These are phyloP conservation scores for Colletotrichum sp. DNA, from an alignment of 2,329 filamentous ascomycete species.

Conservation along the genomic window DNA sequence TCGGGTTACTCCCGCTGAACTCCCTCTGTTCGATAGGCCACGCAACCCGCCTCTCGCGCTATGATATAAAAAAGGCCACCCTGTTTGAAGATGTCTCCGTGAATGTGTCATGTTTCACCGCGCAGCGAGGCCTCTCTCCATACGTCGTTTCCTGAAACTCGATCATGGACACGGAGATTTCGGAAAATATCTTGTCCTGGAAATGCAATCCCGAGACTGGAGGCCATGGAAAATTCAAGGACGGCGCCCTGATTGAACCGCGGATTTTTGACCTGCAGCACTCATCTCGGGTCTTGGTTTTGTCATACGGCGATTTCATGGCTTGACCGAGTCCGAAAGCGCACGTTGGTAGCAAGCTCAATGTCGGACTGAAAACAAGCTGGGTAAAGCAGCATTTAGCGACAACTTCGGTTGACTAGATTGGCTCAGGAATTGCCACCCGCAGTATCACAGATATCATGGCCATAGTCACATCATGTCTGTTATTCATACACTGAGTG, in stretches of 20 bases:
- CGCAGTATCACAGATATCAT: not conserved
- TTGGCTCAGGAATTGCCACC: rapidly evolving
- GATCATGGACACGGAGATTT: not conserved
- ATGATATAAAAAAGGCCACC: not conserved
- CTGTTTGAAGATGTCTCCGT: not conserved
- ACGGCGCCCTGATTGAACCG: not conserved
- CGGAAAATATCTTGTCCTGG: not conserved
- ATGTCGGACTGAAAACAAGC: not conserved
- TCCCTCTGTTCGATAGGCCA: too few relatives aligned
- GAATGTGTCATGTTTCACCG: not conserved
- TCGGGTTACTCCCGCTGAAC: not conserved
- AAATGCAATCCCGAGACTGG: not conserved
- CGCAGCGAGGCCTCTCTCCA: not conserved
- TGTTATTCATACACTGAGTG: rapidly evolving
- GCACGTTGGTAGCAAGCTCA: not conserved
- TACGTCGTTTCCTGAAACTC: not conserved
- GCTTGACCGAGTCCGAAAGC: not conserved
- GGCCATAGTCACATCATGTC: not conserved
- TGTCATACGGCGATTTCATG: not conserved
- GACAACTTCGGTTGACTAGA: not conserved
- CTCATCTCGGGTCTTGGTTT: not conserved
- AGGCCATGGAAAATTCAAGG: not conserved
- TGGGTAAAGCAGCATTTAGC: rapidly evolving
- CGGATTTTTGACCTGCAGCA: not conserved
- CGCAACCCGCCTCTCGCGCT: not conserved